A percentile compares a stretch with the other conserved stretches of the same genome.
phyloP scores from a whole-genome alignment of 352 stramenopile species.

The Pythium sukuiense region DNA sequence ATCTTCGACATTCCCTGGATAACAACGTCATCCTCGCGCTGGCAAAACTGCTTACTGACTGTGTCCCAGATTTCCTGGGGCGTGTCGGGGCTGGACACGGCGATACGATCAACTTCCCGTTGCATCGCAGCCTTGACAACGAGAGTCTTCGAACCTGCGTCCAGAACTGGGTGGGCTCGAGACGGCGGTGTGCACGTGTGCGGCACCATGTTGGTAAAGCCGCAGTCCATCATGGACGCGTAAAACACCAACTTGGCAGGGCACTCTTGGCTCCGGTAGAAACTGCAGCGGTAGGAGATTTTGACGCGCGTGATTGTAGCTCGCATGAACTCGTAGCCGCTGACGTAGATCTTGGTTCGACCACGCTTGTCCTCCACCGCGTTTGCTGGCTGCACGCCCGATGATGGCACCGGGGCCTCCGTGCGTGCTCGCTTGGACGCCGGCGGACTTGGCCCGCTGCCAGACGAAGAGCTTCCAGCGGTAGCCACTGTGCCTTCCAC shows the following conservation, averaged over 20 bases:
- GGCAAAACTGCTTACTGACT: neutral
- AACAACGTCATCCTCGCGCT: neutral
- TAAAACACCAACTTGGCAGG: slow-evolving; percentile 4
- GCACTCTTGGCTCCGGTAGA: slow-evolving; percentile 11
- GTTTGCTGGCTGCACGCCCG: neutral
- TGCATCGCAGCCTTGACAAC: neutral
- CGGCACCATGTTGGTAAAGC: slow-evolving; percentile 4
- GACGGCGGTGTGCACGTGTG: slow-evolving; percentile 10
- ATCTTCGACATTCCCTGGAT: slow-evolving; percentile 1
- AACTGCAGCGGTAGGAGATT: slow-evolving; percentile 13
- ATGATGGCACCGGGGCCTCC: neutral
- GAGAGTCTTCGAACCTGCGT: neutral
- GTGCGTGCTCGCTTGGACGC: neutral
- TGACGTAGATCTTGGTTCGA: slow-evolving; percentile 12
- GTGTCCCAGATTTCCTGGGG: slow-evolving; percentile 1
- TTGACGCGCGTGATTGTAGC: slow-evolving; percentile 5
- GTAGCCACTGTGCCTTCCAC: too few relatives aligned
- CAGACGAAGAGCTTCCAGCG: neutral
- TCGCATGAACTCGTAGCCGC: slow-evolving; percentile 6
- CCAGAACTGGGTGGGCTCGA: too few relatives aligned
- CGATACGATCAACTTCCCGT: neutral
- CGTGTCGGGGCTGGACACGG: neutral
- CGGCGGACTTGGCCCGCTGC: neutral
- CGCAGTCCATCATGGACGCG: slow-evolving; percentile 11
- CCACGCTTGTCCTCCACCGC: slow-evolving; percentile 2